Base-by-base conservation (phyloP, 345 rosid genomes). In the Abelmoschus esculentus region DNA sequence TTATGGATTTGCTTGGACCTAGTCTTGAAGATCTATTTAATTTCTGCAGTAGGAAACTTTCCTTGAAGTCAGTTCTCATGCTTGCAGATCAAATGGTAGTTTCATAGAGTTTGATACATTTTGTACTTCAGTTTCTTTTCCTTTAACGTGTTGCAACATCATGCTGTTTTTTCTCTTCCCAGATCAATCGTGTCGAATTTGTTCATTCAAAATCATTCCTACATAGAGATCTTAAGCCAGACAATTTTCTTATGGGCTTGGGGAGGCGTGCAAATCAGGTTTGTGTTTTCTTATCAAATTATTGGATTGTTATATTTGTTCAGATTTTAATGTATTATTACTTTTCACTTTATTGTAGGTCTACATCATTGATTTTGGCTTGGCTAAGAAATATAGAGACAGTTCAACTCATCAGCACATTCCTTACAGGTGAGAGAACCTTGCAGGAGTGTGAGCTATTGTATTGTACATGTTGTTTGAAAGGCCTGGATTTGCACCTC, bases 211-310 rank as follows among this genome's bases (percentile, higher is more conserved):
- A 88, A 69, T 90, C 98, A n/a, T 92, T 92, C 76, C 86, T 92
- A 44, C 96, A 92, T 81, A 91, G 98, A 70, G 98, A 92, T 84
- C 87, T 90, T 72, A 92, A 92, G 81, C 98, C 98, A 1, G 98
- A 92, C 73, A 92, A 92, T 78, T 92, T 92, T 73, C 90, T 92
- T 32, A 92, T 92, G 98, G 98, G 98, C 26, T 84, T 92, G 77
- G 98, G 96, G 74, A 83, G 96, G 75, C 90, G 96, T 3, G 98
- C 98, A 29, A 92, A 90, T 80, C 96, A 90, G 96, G 96, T 92
- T 66, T 67, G 65, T 18, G 40, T 32, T 58, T 47, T 31, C 70
- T 67, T 12, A 26, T 29, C 29, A 40, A 10, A 63, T 38, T 18
- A 8, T 67, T 44, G 56, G 69, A 26, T 52, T 53, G 2, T 7